These are phyloP conservation scores for Pichia sp. DNA, from an alignment of 1,139 yeast species.

Conservation along the genomic window DNA sequence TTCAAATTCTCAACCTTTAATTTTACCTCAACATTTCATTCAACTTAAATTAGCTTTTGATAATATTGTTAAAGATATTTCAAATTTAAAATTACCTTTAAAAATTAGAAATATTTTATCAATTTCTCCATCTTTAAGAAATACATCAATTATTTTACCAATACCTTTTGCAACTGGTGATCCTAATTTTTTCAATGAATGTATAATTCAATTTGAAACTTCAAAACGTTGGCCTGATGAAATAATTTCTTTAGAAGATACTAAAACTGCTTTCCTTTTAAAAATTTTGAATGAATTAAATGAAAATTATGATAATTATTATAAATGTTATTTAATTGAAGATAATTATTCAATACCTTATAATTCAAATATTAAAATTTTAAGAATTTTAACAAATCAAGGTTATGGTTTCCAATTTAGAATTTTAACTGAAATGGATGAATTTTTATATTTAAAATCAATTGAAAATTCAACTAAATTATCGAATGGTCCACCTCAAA, in stretches of 20 bases:
- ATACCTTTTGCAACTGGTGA: conserved; percentile 72
- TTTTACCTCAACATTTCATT: conserved; percentile 44
- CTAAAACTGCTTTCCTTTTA: conserved; percentile 82
- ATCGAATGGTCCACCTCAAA: conserved; percentile 40
- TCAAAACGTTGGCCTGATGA: conserved; percentile 97
- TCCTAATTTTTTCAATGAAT: conserved; percentile 77
- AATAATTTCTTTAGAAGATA: conserved; percentile 70
- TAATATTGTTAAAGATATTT: conserved; percentile 47
- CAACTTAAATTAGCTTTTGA: conserved; percentile 60
- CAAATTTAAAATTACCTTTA: conserved; percentile 54
- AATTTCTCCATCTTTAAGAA: conserved; percentile 63
- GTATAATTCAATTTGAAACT: conserved; percentile 78
- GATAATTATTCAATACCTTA: conserved; percentile 59
- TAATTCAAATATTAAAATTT: conserved; percentile 44
- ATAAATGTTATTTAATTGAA: conserved; percentile 50
- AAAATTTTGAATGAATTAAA: conserved; percentile 55
- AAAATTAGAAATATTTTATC: conserved; percentile 66
- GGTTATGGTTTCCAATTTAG: conserved; percentile 78
- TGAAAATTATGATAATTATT: conserved; percentile 33
- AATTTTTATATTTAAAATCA: conserved; percentile 61
- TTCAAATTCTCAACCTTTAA: conserved; percentile 44
- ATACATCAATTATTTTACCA: conserved; percentile 69
- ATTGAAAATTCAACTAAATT: conserved; percentile 40
- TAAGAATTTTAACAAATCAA: conserved; percentile 71
- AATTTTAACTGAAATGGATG: conserved; percentile 77